Base-by-base conservation (phyloP, 805 yeast species). In the Kodamaea leandrae region DNA sequence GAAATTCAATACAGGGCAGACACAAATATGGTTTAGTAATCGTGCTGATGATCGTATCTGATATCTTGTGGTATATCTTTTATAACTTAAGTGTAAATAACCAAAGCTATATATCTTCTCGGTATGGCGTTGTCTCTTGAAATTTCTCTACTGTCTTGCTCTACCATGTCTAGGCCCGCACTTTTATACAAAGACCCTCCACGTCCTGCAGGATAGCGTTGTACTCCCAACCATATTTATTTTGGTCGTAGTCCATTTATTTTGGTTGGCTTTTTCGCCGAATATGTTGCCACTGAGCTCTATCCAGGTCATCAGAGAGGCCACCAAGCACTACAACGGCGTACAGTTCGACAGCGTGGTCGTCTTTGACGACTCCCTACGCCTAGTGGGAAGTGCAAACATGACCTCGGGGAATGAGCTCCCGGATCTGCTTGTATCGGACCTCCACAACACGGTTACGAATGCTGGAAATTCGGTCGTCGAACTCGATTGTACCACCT, bases 401-500 rank as follows among this genome's bases (percentile, higher is more conserved):
- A 9, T n/a, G 8, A 16, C 12, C 12, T 4, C 28, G 16, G 28
- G 18, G 18, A 10, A 8, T 16, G 29, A 20, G 21, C 30, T 36
- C 7, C 35, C 32, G 13, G n/a, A 7, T 23, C n/a, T 15, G 14
- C 32, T 38, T 13, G 26, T 38, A 19, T 15, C 25, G 20, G 36
- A 38, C n/a, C 8, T 38, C 32, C 20, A 34, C 28, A 5, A 21
- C 10, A 10, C 17, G 7, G 13, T 27, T 14, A 14, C 32, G 7
- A 27, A 27, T 4, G 17, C 38, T 14, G 32, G 32, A 17, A 36
- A 36, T 32, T 17, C 38, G 21, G 39, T 36, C 16, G 16, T 29
- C 28, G 30, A 27, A 15, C 21, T 36, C 20, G 39, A 28, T 19
- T 36, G 26, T 27, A 28, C 39, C 39, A 36, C 34, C 28, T 36